phyloP scores from a whole-genome alignment of 345 rosid species.

The Isatis tinctoria region DNA sequence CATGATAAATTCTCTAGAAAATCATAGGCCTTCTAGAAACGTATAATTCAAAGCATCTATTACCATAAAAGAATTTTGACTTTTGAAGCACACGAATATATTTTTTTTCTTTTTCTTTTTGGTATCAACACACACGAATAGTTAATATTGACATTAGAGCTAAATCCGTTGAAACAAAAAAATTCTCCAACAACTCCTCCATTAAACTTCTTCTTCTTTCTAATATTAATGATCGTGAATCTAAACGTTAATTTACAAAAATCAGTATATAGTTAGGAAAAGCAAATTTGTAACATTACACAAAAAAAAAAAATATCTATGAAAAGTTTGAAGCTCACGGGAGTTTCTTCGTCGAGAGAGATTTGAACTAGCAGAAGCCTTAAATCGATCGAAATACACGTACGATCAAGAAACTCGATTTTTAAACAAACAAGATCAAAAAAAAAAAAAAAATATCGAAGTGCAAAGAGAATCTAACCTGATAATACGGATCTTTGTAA shows the following conservation, averaged over 20 bases:
- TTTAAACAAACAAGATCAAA: neutral
- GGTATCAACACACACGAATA: neutral
- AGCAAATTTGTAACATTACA: neutral
- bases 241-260: neutral
- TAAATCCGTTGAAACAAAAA: neutral
- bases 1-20: neutral
- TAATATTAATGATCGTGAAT: neutral
- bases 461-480: conserved; percentile 24
- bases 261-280: neutral
- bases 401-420: neutral
- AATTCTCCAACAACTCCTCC: neutral
- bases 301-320: neutral
- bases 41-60: neutral
- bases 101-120: too few relatives aligned
- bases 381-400: neutral
- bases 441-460: neutral
- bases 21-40: conserved; percentile 4
- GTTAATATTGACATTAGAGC: neutral
- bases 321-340: neutral
- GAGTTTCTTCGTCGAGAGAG: neutral
- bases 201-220: neutral
- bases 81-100: neutral
- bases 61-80: neutral
- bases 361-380: neutral
- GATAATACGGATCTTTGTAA: conserved; percentile 15